phyloP scores from a whole-genome alignment of 805 yeast species.

The Blastobotrys parvus region DNA sequence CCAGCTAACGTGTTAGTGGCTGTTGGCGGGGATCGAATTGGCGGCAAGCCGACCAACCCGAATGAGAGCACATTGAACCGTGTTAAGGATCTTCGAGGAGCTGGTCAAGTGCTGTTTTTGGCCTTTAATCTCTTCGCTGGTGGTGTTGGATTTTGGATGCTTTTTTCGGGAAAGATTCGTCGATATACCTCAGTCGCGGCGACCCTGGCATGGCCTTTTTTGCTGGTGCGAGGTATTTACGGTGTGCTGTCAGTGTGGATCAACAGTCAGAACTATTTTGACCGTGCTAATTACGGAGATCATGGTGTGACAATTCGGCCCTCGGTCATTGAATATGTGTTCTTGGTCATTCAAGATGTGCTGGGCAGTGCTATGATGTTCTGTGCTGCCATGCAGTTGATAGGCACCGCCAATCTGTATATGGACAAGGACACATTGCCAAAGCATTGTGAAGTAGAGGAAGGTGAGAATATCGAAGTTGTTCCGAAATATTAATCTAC shows the following conservation, averaged over 20 bases:
- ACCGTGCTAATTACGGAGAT: conserved; percentile 7
- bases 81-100: conserved; percentile 10
- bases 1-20: conserved; percentile 11
- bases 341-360: too few relatives aligned
- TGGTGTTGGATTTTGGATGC: conserved; percentile 1
- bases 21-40: conserved; percentile 11
- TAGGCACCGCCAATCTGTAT: not conserved
- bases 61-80: not conserved
- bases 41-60: conserved; percentile 4
- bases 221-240: conserved; percentile 14
- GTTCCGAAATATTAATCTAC: too few relatives aligned
- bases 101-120: conserved; percentile 13
- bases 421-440: not conserved
- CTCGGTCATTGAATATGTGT: conserved; percentile 12
- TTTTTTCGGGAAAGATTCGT: conserved; percentile 2
- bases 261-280: conserved; percentile 8
- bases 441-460: too few relatives aligned
- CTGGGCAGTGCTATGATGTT: conserved; percentile 16
- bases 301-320: conserved; percentile 6
- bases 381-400: conserved; percentile 3
- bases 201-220: conserved; percentile 8
- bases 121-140: conserved; percentile 6
- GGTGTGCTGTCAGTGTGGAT: conserved; percentile 12
- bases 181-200: conserved; percentile 6
- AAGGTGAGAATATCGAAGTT: too few relatives aligned